Evolutionary conservation across 202 grass and related monocot genomes (phyloP).

Genomic region (Eragrostis tef): DNA sequence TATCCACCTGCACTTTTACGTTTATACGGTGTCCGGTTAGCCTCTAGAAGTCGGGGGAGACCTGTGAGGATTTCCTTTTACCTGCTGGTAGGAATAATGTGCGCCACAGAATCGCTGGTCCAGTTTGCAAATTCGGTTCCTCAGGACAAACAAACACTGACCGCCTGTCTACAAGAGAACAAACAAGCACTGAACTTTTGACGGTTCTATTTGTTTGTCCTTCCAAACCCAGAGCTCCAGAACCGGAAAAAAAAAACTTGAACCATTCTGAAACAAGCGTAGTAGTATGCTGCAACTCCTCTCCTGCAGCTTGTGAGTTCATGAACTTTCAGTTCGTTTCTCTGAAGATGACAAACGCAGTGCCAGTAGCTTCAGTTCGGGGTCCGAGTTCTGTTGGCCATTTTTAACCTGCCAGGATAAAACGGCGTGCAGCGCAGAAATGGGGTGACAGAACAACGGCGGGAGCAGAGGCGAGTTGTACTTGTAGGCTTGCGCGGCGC

Average conservation of each 20-base stretch:
- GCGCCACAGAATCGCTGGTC: slow-evolving; percentile 26
- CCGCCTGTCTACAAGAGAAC: too few relatives aligned
- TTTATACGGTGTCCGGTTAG: not conserved
- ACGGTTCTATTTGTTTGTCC: slow-evolving; percentile 10
- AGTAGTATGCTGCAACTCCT: not conserved
- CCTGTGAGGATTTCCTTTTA: not conserved
- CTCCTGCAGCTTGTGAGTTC: not conserved
- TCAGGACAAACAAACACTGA: not conserved
- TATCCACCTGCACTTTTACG: slow-evolving; percentile 28
- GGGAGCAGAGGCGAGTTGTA: not conserved
- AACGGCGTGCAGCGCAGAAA: not conserved
- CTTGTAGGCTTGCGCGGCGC: not conserved
- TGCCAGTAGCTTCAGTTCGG: not conserved
- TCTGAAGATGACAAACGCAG: not conserved
- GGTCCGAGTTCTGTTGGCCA: not conserved
- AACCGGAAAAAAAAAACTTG: not conserved
- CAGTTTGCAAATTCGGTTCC: not conserved
- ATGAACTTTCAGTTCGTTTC: not conserved
- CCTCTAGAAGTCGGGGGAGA: not conserved
- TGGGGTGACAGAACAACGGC: not conserved
- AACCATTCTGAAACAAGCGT: not conserved
- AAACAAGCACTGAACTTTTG: not conserved
- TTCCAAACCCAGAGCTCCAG: not conserved
- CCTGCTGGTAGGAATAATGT: not conserved
- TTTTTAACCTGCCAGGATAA: not conserved